Conservation (phyloP, 768 basidiomycete genomes). For the Mycena galopus region DNA sequence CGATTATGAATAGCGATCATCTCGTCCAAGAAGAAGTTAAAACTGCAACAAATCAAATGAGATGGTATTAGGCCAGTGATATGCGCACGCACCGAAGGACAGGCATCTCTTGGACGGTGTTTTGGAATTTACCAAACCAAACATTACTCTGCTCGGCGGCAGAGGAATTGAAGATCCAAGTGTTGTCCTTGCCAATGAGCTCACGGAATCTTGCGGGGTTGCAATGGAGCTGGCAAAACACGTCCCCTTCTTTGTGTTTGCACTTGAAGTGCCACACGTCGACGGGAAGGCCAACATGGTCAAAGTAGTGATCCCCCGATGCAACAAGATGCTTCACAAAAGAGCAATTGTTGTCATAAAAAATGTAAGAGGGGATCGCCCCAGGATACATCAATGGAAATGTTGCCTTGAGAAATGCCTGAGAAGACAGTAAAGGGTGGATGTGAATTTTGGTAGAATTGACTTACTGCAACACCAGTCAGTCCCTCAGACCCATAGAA, state of each 20-base stretch:
- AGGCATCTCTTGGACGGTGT: constrained; percentile 41
- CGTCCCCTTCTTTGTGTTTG: constrained; percentile 26
- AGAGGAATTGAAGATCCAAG: constrained; percentile 50
- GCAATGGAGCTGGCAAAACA: constrained; percentile 21
- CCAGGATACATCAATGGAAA: constrained; percentile 4
- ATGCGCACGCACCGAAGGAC: constrained; percentile 17
- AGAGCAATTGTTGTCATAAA: constrained; percentile 43
- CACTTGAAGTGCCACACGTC: constrained; percentile 33
- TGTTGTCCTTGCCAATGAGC: constrained; percentile 27
- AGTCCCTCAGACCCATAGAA: not conserved
- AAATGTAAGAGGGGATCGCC: constrained; percentile 36
- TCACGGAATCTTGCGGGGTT: constrained; percentile 47
- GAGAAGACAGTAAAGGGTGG: not conserved
- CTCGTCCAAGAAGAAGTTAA: constrained; percentile 47
- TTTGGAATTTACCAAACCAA: constrained; percentile 42
- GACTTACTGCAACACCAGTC: not conserved
- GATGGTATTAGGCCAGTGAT: not conserved
- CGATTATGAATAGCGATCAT: constrained; percentile 42
- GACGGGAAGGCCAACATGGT: constrained; percentile 24
- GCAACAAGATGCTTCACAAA: constrained; percentile 18
- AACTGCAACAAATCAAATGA: not conserved
- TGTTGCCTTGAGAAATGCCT: constrained; percentile 8
- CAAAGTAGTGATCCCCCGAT: constrained; percentile 9
- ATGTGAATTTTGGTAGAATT: not conserved
- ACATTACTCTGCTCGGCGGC: constrained; percentile 45